Base-by-base conservation (phyloP, 23 red algal species). In the Pyropia yezoensis region DNA sequence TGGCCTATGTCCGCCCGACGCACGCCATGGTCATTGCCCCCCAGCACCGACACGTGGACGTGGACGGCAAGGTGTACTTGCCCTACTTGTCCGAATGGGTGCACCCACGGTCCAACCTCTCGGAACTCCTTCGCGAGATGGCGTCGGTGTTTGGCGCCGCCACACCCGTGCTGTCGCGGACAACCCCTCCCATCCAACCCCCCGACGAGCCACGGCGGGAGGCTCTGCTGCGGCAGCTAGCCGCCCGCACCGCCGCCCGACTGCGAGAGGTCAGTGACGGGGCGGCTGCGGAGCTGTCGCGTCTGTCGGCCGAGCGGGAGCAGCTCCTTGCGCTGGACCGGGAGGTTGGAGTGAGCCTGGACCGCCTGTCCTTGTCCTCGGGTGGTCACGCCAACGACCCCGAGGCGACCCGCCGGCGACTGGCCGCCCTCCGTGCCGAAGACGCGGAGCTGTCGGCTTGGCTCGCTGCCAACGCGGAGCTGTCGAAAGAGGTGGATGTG, bases 41-140 rank as follows among this genome's bases (percentile, higher is more conserved):
- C 21, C n/a, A 49, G 7, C 80, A 85, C 60, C 57, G 28, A 2
- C 49, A 85, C 27, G 80, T 85, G 18, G 80, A 74, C 56, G 14
- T 51, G 47, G 28, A 57, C 12, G 80, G 80, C 18, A 25, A 60
- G 22, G 80, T 85, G 39, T 62, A 64, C 19, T 27, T 75, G 58
- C 69, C 80, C 2, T 61, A 70, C 67, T 25, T 85, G 17, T 20
- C 25, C 18, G 22, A 55, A 2, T 85, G 80, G 80, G 45, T 24
- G 18, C 30, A 63, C 17, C 59, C 30, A 12, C 18, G 49, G 3
- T 55, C 22, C 29, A 54, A 49, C 21, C 58, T 81, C 39, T 54
- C 63, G 0, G 61, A 50, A 4, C 14, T 68, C n/a, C n/a, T 81
- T 18, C 50, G 45, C n/a, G 77, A 71, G 1, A 50, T 81, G 77